Percentiles rank a stretch among this genome's conserved stretches.
These are phyloP conservation scores for Trametopsis cervina DNA, from an alignment of 768 basidiomycete genomes.

Conservation along the genomic window DNA sequence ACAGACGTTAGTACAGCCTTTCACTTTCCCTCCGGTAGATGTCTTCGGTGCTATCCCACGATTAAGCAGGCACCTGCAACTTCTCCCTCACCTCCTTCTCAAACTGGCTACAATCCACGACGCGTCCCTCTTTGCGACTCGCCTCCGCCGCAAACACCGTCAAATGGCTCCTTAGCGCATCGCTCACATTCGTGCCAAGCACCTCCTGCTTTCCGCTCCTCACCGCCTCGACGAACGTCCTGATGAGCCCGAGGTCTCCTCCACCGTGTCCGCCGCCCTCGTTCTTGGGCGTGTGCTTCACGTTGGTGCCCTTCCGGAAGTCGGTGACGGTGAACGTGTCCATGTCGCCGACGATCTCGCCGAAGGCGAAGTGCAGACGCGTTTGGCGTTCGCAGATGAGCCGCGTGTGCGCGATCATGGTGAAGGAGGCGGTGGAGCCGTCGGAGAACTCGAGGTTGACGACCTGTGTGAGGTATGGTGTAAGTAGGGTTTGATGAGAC, in stretches of 20 bases:
- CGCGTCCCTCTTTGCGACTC: slow-evolving; percentile 59
- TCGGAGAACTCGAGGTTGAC: slow-evolving; percentile 84
- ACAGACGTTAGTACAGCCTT: too few species aligned
- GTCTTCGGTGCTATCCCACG: not conserved
- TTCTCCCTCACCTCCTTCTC: slow-evolving; percentile 35
- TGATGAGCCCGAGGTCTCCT: slow-evolving; percentile 73
- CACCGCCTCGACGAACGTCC: slow-evolving; percentile 72
- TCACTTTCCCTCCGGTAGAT: too few species aligned
- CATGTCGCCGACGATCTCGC: slow-evolving; percentile 90
- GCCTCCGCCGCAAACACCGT: slow-evolving; percentile 86
- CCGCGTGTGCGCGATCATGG: slow-evolving; percentile 84
- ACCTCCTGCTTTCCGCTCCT: slow-evolving; percentile 51
- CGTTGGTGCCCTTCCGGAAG: slow-evolving; percentile 52
- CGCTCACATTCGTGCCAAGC: slow-evolving; percentile 60
- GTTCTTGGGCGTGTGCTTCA: slow-evolving; percentile 36
- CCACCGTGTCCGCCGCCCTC: slow-evolving; percentile 79
- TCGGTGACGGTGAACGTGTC: slow-evolving; percentile 64
- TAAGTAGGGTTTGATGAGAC: not conserved
- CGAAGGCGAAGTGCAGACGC: slow-evolving; percentile 77
- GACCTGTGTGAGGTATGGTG: slow-evolving; percentile 33
- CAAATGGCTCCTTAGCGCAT: slow-evolving; percentile 72
- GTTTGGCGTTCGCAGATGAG: slow-evolving; percentile 78
- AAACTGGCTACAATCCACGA: slow-evolving; percentile 66
- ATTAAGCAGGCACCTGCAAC: not conserved
- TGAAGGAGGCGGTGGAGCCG: slow-evolving; percentile 78